A percentile compares a stretch with the other conserved stretches of the same genome.
phyloP scores from a whole-genome alignment of 1,139 yeast genomes.

The Taphrina betulina region DNA sequence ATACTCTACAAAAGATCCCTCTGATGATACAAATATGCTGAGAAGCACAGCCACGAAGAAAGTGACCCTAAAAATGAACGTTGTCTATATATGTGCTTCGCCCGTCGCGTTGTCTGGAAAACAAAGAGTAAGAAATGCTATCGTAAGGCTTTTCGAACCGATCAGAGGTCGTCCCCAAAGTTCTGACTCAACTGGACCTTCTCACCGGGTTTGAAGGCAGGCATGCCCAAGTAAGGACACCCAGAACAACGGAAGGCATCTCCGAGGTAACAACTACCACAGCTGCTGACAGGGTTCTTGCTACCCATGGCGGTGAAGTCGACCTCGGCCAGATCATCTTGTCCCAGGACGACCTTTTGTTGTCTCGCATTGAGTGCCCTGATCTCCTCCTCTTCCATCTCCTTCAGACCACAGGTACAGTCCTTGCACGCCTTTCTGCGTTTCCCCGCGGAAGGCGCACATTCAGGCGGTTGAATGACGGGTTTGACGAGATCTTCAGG shows the following conservation, averaged over 20 bases:
- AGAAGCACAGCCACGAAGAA: too few species aligned
- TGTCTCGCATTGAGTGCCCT: constrained; percentile 40
- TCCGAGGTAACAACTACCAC: constrained; percentile 95
- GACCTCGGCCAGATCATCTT: constrained; percentile 70
- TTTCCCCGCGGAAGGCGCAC: constrained; percentile 52
- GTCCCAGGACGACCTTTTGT: constrained; percentile 54
- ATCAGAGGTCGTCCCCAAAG: constrained; percentile 29
- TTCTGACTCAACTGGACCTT: constrained; percentile 31
- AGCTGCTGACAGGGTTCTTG: constrained; percentile 75
- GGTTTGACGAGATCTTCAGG: constrained; percentile 43
- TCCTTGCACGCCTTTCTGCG: constrained; percentile 80
- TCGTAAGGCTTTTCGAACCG: too few species aligned
- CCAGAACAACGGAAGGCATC: constrained; percentile 98
- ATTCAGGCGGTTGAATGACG: constrained; percentile 48
- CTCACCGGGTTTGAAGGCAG: constrained; percentile 97
- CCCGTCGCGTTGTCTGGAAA: too few species aligned
- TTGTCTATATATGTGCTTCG: too few species aligned
- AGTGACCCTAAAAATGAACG: too few species aligned
- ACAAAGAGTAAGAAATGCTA: too few species aligned
- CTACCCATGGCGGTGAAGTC: constrained; percentile 89
- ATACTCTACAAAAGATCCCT: too few species aligned
- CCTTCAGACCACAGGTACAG: constrained; percentile 94
- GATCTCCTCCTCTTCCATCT: constrained; percentile 52
- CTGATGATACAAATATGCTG: too few species aligned
- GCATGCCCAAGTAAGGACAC: constrained; percentile 93